Percentiles rank a stretch among this genome's conserved stretches.
These are phyloP conservation scores for Colletotrichum somersetense DNA, from an alignment of 2,329 filamentous ascomycete species.

Conservation along the genomic window DNA sequence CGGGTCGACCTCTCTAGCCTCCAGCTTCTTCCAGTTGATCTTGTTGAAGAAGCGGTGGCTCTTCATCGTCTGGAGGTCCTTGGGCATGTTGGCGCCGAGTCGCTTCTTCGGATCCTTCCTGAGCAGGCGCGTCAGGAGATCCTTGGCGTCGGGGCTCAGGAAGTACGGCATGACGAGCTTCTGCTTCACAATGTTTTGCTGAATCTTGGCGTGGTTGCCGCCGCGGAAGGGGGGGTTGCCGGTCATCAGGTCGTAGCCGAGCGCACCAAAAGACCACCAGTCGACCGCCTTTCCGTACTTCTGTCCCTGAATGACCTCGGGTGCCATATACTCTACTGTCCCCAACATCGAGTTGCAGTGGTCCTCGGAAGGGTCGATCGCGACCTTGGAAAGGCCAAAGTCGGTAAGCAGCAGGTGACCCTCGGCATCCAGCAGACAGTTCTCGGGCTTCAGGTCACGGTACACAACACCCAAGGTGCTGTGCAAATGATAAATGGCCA, in stretches of 20 bases:
- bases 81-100: slow-evolving; percentile 88
- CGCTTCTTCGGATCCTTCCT: slow-evolving; percentile 94
- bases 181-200: slow-evolving; percentile 94
- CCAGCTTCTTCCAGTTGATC: slow-evolving; percentile 93
- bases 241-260: slow-evolving; percentile 93
- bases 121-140: slow-evolving; percentile 88
- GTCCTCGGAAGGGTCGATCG: slow-evolving; percentile 72
- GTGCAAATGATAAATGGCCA: slow-evolving; percentile 94
- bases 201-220: slow-evolving; percentile 92
- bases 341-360: slow-evolving; percentile 91
- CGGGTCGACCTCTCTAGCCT: slow-evolving; percentile 83
- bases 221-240: slow-evolving; percentile 92
- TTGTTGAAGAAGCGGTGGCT: slow-evolving; percentile 96
- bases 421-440: slow-evolving; percentile 91
- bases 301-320: slow-evolving; percentile 89
- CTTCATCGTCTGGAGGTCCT: slow-evolving; percentile 88
- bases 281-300: slow-evolving; percentile 96
- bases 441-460: slow-evolving; percentile 97
- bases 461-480: slow-evolving; percentile 94
- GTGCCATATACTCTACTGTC: slow-evolving; percentile 99
- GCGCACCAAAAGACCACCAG: slow-evolving; percentile 97
- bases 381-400: slow-evolving; percentile 96
- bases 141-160: slow-evolving; percentile 91
- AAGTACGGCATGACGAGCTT: slow-evolving; percentile 93
- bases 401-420: slow-evolving; percentile 96